A percentile compares a stretch with the other conserved stretches of the same genome.
Conservation (phyloP, 805 yeast species). For the Saccharomycopsis synnaedendra region DNA sequence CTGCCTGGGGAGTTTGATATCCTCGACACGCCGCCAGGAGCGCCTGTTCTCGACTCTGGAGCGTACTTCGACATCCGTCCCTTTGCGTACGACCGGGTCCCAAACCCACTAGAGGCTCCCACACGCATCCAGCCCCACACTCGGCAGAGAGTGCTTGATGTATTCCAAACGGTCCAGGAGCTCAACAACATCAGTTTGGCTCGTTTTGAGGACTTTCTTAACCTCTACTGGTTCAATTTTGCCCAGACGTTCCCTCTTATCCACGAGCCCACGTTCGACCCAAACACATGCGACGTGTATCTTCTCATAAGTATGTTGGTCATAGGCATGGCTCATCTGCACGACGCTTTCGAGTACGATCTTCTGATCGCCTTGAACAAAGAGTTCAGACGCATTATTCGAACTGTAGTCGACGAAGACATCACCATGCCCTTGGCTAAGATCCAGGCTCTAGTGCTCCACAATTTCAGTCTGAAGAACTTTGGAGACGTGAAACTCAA, state of each 20-base stretch:
- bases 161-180: neutral
- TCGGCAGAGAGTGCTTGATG: neutral
- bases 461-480: constrained; percentile 11
- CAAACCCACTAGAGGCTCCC: neutral
- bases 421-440: constrained; percentile 2
- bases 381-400: constrained; percentile 3
- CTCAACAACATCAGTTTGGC: constrained; percentile 1
- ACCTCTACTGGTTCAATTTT: constrained; percentile 12
- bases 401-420: constrained; percentile 2
- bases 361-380: constrained; percentile 1
- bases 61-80: constrained; percentile 1
- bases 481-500: constrained; percentile 10
- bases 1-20: neutral
- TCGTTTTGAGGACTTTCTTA: constrained; percentile 9
- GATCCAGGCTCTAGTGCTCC: constrained; percentile 8
- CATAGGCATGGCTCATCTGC: constrained; percentile 11
- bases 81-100: neutral
- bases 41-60: too few relatives aligned
- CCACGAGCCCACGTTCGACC: constrained; percentile 13
- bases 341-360: constrained; percentile 7
- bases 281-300: constrained; percentile 8
- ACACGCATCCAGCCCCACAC: constrained; percentile 1
- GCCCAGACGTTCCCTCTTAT: constrained; percentile 13
- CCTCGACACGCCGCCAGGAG: too few relatives aligned
- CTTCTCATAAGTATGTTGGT: constrained; percentile 10